phyloP scores from a whole-genome alignment of 306 rosid species.

The Vigna radiata region DNA sequence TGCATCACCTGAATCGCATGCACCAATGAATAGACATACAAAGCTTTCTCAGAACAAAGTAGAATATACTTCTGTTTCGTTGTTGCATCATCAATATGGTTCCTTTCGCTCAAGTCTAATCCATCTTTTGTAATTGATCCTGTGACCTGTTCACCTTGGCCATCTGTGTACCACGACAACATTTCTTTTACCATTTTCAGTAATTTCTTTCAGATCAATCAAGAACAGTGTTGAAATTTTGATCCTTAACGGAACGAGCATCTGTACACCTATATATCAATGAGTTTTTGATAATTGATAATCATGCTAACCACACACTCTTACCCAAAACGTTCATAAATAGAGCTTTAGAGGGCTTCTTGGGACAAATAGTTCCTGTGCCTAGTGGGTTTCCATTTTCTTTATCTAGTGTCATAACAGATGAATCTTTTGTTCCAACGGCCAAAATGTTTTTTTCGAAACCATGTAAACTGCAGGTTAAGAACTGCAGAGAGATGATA shows the following conservation, averaged over 20 bases:
- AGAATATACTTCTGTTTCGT: conserved; percentile 63
- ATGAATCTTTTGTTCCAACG: conserved; percentile 81
- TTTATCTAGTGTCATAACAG: conserved; percentile 75
- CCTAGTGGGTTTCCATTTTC: conserved; percentile 71
- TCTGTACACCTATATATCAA: background rate
- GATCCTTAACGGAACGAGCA: conserved; percentile 27
- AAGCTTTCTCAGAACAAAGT: conserved; percentile 89
- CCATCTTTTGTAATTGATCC: conserved; percentile 50
- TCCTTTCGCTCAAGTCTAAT: conserved; percentile 52
- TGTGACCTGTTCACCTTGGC: conserved; percentile 49
- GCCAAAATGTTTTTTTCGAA: conserved; percentile 77
- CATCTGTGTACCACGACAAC: conserved; percentile 54
- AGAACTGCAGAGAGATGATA: conserved; percentile 77
- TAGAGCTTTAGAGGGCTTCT: conserved; percentile 88
- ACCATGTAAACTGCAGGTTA: conserved; percentile 73
- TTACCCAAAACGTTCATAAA: conserved; percentile 87
- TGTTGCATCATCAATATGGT: conserved; percentile 49
- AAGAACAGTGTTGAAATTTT: conserved; percentile 25
- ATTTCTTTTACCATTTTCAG: conserved; percentile 10
- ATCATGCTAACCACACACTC: conserved; percentile 37
- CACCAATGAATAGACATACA: conserved; percentile 75
- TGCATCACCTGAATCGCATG: conserved; percentile 77
- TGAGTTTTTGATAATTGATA: background rate
- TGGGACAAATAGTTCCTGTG: conserved; percentile 72
- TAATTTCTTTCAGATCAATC: conserved; percentile 41